Conservation (phyloP, 2,329 filamentous ascomycete species). For the Pseudopithomyces chartarum region DNA sequence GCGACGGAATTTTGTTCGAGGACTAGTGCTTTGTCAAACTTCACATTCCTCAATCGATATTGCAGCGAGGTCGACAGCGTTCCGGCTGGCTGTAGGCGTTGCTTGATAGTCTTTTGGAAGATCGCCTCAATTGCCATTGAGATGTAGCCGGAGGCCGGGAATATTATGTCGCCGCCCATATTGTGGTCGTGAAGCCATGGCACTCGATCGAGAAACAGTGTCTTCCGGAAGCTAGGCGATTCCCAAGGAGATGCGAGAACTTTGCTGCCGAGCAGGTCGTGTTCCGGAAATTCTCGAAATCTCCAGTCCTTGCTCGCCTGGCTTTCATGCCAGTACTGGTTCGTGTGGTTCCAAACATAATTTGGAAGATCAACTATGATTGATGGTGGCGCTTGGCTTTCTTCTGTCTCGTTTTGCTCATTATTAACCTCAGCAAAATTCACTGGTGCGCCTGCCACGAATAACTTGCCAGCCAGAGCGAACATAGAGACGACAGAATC, state of each 20-base stretch:
- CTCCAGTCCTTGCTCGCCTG: slow-evolving; percentile 12
- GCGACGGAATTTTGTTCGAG: neutral
- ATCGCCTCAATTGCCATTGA: slow-evolving; percentile 34
- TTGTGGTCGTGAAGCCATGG: slow-evolving; percentile 34
- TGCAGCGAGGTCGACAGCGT: neutral
- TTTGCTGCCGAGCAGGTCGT: slow-evolving; percentile 17
- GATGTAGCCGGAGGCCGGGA: slow-evolving; percentile 33
- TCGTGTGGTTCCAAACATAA: slow-evolving; percentile 23
- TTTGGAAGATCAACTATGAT: neutral
- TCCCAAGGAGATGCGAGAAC: slow-evolving; percentile 43
- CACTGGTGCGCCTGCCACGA: neutral
- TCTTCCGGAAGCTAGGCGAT: slow-evolving; percentile 23
- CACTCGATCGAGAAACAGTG: slow-evolving; percentile 16
- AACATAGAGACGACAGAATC: neutral
- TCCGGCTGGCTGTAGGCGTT: too few relatives aligned
- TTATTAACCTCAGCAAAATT: neutral
- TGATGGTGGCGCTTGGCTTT: neutral
- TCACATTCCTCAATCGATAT: neutral
- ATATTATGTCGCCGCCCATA: slow-evolving; percentile 22
- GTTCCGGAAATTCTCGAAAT: slow-evolving; percentile 10
- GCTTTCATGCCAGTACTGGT: slow-evolving; percentile 24
- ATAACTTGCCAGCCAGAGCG: neutral
- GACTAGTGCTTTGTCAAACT: neutral
- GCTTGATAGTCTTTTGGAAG: neutral
- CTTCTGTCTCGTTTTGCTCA: neutral